A percentile compares a stretch with the other conserved stretches of the same genome.
phyloP scores from a whole-genome alignment of 2,329 filamentous ascomycete species.

The Aspergillus floridensis region DNA sequence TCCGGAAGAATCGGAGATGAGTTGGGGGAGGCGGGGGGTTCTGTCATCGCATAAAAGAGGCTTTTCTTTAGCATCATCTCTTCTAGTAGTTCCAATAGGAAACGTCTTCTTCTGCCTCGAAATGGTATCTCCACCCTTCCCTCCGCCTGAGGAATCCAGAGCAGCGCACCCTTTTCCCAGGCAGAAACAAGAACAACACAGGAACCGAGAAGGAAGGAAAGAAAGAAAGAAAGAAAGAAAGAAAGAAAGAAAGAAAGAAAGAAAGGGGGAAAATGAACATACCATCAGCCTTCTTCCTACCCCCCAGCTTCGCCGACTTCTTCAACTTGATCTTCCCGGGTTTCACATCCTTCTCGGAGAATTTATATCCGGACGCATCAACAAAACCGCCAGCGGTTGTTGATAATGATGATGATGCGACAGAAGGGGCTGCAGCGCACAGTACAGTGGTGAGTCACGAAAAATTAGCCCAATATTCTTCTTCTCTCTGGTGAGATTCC shows the following conservation, averaged over 20 bases:
- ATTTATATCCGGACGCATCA: slow-evolving; percentile 47
- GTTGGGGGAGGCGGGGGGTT: slow-evolving; percentile 31
- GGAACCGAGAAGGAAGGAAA: background rate
- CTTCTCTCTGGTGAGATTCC: too few species aligned
- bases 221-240: background rate
- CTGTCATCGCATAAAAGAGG: background rate
- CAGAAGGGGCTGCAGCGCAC: slow-evolving; percentile 23
- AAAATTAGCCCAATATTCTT: background rate
- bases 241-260: slow-evolving; percentile 5
- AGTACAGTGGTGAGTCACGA: background rate
- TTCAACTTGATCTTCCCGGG: slow-evolving; percentile 46
- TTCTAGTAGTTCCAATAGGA: too few species aligned
- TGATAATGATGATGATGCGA: slow-evolving; percentile 21
- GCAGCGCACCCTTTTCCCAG: too few species aligned
- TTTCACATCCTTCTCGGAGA: slow-evolving; percentile 45
- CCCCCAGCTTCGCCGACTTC: slow-evolving; percentile 27
- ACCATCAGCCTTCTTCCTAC: slow-evolving; percentile 36
- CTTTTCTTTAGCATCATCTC: background rate
- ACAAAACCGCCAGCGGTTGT: slow-evolving; percentile 38
- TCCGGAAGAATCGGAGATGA: slow-evolving; percentile 48
- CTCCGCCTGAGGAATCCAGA: background rate
- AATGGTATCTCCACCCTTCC: background rate
- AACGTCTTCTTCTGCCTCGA: too few species aligned
- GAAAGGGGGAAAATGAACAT: slow-evolving; percentile 8
- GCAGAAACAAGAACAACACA: too few species aligned